A percentile compares a stretch with the other conserved stretches of the same genome.
Evolutionary conservation across 768 basidiomycete species (phyloP).

Genomic region (Mycena sanguinolenta): DNA sequence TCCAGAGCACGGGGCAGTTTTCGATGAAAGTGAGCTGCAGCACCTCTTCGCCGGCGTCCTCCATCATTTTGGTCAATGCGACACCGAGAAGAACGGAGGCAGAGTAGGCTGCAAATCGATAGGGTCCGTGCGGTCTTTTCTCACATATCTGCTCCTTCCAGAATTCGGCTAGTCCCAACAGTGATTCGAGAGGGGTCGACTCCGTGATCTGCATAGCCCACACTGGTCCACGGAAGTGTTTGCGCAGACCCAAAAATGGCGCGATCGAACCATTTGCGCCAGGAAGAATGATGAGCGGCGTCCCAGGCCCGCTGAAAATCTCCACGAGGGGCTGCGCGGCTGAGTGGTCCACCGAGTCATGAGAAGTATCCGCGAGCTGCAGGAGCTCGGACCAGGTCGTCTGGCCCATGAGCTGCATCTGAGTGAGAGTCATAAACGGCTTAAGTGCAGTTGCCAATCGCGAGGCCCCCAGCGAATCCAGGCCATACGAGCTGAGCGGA

Average conservation of each 20-base stretch:
- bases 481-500: slow-evolving; percentile 48
- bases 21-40: slow-evolving; percentile 28
- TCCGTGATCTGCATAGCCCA: slow-evolving; percentile 33
- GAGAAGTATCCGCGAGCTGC: not conserved
- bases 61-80: slow-evolving; percentile 22
- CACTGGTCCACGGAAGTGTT: not conserved
- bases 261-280: slow-evolving; percentile 14
- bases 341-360: not conserved
- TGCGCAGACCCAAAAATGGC: slow-evolving; percentile 10
- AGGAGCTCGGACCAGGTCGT: slow-evolving; percentile 41
- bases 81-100: slow-evolving; percentile 13
- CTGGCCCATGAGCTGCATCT: slow-evolving; percentile 48
- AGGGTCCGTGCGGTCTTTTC: slow-evolving; percentile 28
- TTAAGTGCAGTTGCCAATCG: slow-evolving; percentile 43
- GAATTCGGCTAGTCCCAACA: slow-evolving; percentile 15
- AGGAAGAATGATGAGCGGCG: slow-evolving; percentile 28
- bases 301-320: slow-evolving; percentile 9
- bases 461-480: slow-evolving; percentile 49
- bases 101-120: slow-evolving; percentile 23
- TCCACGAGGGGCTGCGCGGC: slow-evolving; percentile 19
- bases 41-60: slow-evolving; percentile 27
- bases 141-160: slow-evolving; percentile 23
- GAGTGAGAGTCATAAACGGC: slow-evolving; percentile 40
- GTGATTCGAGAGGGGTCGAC: slow-evolving; percentile 6
- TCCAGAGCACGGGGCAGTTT: slow-evolving; percentile 13